Percentiles rank a stretch among this genome's conserved stretches.
phyloP scores from a whole-genome alignment of 495 filamentous ascomycete genomes.

The Neurospora sp. region DNA sequence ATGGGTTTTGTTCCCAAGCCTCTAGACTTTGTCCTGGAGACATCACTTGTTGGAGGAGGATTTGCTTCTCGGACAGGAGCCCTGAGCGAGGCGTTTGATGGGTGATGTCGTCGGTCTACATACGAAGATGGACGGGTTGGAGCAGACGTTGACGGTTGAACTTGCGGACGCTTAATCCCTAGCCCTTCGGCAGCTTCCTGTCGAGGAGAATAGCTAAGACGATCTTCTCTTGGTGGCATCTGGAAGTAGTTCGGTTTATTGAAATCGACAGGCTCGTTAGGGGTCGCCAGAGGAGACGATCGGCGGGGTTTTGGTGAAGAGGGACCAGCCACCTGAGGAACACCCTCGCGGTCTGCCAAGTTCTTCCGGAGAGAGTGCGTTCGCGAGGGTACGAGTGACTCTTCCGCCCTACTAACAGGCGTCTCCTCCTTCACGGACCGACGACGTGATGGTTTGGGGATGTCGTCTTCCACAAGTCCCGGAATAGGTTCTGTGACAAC shows the following conservation, averaged over 20 bases:
- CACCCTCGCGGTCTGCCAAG: conserved; percentile 18
- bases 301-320: conserved; percentile 28
- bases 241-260: neutral
- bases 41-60: conserved; percentile 6
- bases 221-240: neutral
- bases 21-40: conserved; percentile 6
- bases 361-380: conserved; percentile 15
- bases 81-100: conserved; percentile 28
- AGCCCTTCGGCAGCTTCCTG: conserved; percentile 32
- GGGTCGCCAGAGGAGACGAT: conserved; percentile 28
- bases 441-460: conserved; percentile 31
- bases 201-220: neutral
- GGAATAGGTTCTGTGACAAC: conserved; percentile 76
- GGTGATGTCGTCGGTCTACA: conserved; percentile 24
- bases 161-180: conserved; percentile 32
- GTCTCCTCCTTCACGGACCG: conserved; percentile 15
- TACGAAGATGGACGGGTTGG: conserved; percentile 22
- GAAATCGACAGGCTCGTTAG: conserved; percentile 20
- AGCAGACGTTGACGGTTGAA: conserved; percentile 29
- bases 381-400: conserved; percentile 9
- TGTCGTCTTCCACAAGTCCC: conserved; percentile 67
- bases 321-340: conserved; percentile 17
- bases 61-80: conserved; percentile 10
- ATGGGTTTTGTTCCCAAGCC: conserved; percentile 23
- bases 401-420: conserved; percentile 18